phyloP scores from a whole-genome alignment of 176 grass and related monocot species.

The Avena sativa region DNA sequence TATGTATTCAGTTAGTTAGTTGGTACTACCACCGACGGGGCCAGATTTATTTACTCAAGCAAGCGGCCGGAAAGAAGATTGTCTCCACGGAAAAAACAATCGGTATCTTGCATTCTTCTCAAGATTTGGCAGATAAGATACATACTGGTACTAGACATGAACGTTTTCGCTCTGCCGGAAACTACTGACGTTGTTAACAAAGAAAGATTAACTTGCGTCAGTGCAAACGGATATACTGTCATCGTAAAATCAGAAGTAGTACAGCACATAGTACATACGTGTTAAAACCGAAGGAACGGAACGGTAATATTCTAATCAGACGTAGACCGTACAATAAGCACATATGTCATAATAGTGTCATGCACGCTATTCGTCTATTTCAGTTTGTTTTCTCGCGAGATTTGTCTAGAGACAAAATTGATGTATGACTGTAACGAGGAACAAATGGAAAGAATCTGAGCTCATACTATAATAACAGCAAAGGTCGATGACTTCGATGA shows the following conservation, averaged over 20 bases:
- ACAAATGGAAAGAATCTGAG: neutral
- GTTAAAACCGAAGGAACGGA: neutral
- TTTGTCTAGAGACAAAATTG: constrained; percentile 6
- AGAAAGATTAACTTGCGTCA: neutral
- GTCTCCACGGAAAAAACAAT: neutral
- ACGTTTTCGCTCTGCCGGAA: too few species aligned
- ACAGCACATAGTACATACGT: neutral
- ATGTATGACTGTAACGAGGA: neutral
- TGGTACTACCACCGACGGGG: neutral
- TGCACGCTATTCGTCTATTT: neutral
- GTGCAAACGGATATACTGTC: neutral
- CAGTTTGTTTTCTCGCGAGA: neutral
- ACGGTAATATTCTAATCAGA: neutral
- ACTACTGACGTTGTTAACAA: neutral
- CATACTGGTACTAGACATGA: too few species aligned
- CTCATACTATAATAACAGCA: neutral
- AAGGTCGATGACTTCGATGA: neutral
- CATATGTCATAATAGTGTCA: neutral
- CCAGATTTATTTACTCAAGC: neutral
- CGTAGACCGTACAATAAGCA: neutral
- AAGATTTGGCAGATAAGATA: neutral
- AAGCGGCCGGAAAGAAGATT: neutral
- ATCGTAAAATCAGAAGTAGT: neutral
- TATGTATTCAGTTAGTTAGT: neutral
- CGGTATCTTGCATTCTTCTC: neutral